Evolutionary conservation across 164 flowering plant genomes (phyloP).

Genomic region (Vitis riparia): DNA sequence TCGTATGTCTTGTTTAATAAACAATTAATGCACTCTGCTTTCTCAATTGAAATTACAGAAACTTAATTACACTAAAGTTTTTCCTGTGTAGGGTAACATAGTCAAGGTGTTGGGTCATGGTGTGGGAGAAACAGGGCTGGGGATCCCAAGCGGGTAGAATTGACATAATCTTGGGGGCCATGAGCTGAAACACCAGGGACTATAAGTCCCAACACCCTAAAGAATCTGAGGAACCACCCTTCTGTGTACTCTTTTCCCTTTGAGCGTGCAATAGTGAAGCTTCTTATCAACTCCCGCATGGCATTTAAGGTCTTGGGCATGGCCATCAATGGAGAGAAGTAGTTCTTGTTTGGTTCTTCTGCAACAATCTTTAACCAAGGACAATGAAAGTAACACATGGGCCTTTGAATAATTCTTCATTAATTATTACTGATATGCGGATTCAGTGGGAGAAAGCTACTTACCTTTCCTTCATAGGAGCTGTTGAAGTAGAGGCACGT

Average conservation of each 20-base stretch:
- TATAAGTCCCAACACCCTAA: conserved; percentile 34
- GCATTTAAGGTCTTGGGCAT: conserved; percentile 31
- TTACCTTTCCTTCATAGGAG: conserved; percentile 52
- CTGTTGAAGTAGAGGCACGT: conserved; percentile 47
- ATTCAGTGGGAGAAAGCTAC: neutral
- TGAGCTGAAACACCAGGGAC: conserved; percentile 40
- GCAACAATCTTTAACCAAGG: conserved; percentile 25
- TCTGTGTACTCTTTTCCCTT: conserved; percentile 40
- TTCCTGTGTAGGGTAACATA: too few relatives aligned
- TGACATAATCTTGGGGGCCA: conserved; percentile 38
- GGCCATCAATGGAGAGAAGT: conserved; percentile 24
- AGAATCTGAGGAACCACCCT: conserved; percentile 9
- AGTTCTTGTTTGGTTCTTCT: conserved; percentile 63
- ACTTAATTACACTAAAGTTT: too few relatives aligned
- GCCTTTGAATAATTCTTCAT: neutral
- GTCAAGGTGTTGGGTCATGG: neutral
- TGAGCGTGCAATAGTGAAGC: conserved; percentile 24
- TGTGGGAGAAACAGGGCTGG: neutral
- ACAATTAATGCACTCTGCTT: too few relatives aligned
- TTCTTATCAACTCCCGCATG: conserved; percentile 34
- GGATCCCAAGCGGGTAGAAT: conserved; percentile 23
- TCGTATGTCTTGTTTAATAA: too few relatives aligned
- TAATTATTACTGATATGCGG: too few relatives aligned
- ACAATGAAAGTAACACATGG: neutral
- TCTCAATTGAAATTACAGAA: too few relatives aligned